Percentiles rank a stretch among this genome's conserved stretches.
Evolutionary conservation across 2,329 filamentous ascomycete species (phyloP).

Genomic region (Exophiala phaeomuriformis): DNA sequence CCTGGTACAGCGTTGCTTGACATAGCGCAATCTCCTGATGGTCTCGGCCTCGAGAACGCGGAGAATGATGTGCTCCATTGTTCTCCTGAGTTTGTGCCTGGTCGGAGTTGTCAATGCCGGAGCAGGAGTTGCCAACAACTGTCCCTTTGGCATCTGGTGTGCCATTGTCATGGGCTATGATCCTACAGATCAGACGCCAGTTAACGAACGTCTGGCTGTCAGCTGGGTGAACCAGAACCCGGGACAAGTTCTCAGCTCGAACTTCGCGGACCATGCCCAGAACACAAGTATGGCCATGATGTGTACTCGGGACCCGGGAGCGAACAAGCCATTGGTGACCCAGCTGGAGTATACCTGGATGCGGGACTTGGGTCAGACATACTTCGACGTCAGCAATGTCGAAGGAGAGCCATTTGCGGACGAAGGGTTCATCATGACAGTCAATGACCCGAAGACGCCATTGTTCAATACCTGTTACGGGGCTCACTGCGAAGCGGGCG

Average conservation of each 20-base stretch:
- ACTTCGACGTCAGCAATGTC: constrained; percentile 39
- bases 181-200: constrained; percentile 1
- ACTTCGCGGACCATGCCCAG: not conserved
- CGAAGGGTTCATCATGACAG: constrained; percentile 13
- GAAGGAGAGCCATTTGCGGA: constrained; percentile 36
- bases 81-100: not conserved
- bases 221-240: not conserved
- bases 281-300: constrained; percentile 3
- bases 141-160: constrained; percentile 8
- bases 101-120: not conserved
- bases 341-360: constrained; percentile 37
- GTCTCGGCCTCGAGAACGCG: no score
- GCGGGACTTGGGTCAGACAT: constrained; percentile 29
- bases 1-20: no score
- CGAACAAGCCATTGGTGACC: constrained; percentile 7
- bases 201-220: not conserved
- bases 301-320: constrained; percentile 12
- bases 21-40: no score
- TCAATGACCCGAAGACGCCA: constrained; percentile 4
- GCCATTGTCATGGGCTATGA: constrained; percentile 5
- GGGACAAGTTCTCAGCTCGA: not conserved
- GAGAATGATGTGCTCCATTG: not conserved
- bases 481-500: constrained; percentile 9
- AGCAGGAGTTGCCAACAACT: constrained; percentile 3
- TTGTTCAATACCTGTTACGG: constrained; percentile 1